Conservation (phyloP, 345 rosid species). For the Eucalyptus regnans region DNA sequence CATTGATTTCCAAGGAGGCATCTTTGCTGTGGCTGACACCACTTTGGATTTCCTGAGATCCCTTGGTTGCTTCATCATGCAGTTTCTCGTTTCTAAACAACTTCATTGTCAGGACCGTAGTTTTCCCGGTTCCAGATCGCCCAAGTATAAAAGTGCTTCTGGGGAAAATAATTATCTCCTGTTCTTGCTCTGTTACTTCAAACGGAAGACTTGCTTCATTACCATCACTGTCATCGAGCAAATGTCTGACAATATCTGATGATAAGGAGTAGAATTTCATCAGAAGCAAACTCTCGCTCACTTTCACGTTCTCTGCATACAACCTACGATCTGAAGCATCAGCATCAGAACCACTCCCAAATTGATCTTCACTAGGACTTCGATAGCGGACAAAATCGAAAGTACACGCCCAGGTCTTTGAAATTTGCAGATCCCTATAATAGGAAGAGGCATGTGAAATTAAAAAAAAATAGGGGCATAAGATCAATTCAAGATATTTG, state of each 20-base stretch:
- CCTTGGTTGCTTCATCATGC: conserved; percentile 6
- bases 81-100: conserved; percentile 23
- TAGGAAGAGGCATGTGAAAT: neutral
- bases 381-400: conserved; percentile 7
- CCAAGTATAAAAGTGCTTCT: conserved; percentile 38
- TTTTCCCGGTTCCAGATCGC: conserved; percentile 54
- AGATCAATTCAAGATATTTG: neutral
- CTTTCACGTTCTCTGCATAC: conserved; percentile 28
- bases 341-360: neutral
- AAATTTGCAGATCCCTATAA: conserved; percentile 34
- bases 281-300: conserved; percentile 28
- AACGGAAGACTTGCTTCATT: conserved; percentile 33
- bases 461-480: neutral
- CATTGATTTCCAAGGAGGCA: neutral
- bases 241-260: conserved; percentile 8
- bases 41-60: neutral
- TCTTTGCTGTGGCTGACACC: neutral
- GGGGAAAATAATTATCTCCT: conserved; percentile 17
- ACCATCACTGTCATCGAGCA: conserved; percentile 26
- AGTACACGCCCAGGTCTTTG: conserved; percentile 19
- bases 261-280: conserved; percentile 50
- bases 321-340: neutral
- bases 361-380: neutral
- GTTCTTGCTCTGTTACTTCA: conserved; percentile 34
- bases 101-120: conserved; percentile 39